Evolutionary conservation across 441 rosid genomes (phyloP), one percentile per base, ranked within the genome.

Genomic region (Adansonia gregorii): DNA sequence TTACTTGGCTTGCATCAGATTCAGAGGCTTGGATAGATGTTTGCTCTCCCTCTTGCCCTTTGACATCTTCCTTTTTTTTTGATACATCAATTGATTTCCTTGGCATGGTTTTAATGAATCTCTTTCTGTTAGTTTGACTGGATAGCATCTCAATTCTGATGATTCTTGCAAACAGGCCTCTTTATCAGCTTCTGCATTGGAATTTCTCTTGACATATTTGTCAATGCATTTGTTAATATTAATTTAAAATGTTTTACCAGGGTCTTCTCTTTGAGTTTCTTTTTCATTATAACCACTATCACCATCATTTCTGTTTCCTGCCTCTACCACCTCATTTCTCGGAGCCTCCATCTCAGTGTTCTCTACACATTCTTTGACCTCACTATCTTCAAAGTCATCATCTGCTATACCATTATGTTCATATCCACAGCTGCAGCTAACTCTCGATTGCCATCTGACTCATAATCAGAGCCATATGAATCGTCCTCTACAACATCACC

Each of bases 301-400:
- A 72, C 67, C 77, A 70, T 22, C 55, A 70, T 66, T 54, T 52
- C 73, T 45, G 63, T 67, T 74, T 71, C 55, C 78, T n/a, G 63
- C 67, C 76, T 82, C 78, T n/a, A 15, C 75, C 45, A 52, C 68
- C 78, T 83, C 86, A 77, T 75, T 54, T 9, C 60, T 15, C 22
- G 48, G 73, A 73, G 73, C 85, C 73, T 73, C 88, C 31, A 73
- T 65, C 8, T 69, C 75, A 60, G 76, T 56, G 20, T 70, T 75
- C 65, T 58, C 74, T 51, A 79, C 79, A 68, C 80, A 82, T 79
- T 88, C 93, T 74, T 84, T 85, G 75, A 92, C 88, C 83, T 89
- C 93, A 56, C 87, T 91, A 77, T 93, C 93, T 76, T 89, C 95
- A 67, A 81, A 82, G 39, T 80, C 89, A 78, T 90, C 86, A 55